Conservation (phyloP, 2,329 filamentous ascomycete species). For the Sporothrix luriei region DNA sequence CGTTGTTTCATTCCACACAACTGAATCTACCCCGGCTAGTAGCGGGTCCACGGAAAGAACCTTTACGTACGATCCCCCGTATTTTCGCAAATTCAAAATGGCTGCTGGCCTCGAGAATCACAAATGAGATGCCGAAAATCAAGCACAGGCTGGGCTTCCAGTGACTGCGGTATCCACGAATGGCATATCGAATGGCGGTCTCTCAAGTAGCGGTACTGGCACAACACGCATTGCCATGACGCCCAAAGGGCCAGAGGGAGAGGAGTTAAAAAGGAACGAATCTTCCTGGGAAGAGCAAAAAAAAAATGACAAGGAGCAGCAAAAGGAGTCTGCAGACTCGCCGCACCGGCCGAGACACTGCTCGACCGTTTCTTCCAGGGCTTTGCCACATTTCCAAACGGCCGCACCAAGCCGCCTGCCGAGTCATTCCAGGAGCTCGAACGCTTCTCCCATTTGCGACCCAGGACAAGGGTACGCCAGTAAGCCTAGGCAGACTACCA, state of each 20-base stretch:
- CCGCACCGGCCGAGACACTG: background rate
- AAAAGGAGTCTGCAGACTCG: background rate
- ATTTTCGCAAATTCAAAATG: conserved; percentile 1
- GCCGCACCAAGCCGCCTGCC: background rate
- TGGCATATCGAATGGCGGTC: background rate
- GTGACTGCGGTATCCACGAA: background rate
- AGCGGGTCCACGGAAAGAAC: background rate
- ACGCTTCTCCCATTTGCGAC: background rate
- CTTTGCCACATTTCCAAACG: conserved; percentile 18
- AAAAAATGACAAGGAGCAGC: background rate
- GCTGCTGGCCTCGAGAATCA: conserved; percentile 1
- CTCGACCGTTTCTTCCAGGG: conserved; percentile 28
- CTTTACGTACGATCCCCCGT: conserved; percentile 1
- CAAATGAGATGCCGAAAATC: background rate
- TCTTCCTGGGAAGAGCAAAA: background rate
- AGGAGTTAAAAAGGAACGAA: background rate
- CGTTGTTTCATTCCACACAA: background rate
- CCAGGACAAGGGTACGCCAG: background rate
- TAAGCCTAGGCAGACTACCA: conserved; percentile 4
- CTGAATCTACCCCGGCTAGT: background rate
- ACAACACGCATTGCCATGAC: background rate
- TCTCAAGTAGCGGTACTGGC: background rate
- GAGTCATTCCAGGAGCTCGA: conserved; percentile 18
- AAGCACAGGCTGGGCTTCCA: background rate
- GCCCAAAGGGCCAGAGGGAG: background rate